These are phyloP conservation scores for Rubus idaeus DNA, from an alignment of 306 rosid species.

Conservation along the genomic window DNA sequence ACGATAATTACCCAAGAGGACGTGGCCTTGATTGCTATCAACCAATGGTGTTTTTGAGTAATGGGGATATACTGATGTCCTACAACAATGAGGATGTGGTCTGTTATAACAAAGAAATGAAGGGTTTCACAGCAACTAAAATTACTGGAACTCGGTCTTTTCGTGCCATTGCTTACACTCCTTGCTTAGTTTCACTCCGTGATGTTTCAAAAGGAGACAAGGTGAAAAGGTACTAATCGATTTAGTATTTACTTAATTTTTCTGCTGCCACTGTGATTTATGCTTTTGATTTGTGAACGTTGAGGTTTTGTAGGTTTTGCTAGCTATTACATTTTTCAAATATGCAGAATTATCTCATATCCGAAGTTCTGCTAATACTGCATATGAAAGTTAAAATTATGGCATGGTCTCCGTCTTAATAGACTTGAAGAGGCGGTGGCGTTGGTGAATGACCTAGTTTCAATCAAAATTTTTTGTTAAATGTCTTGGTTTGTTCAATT, in stretches of 20 bases:
- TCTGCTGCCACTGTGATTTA: neutral
- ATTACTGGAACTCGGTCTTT: neutral
- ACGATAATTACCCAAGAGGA: neutral
- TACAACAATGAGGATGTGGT: neutral
- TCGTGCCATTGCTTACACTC: constrained; percentile 5
- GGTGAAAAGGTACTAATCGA: neutral
- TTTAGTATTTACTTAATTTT: neutral
- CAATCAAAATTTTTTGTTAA: too few relatives aligned
- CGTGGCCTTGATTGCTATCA: constrained; percentile 7
- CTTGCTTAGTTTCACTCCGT: constrained; percentile 20
- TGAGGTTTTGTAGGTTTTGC: neutral
- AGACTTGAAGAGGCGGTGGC: too few relatives aligned
- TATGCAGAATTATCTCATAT: too few relatives aligned
- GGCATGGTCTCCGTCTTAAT: too few relatives aligned
- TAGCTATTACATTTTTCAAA: neutral
- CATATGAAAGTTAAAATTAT: too few relatives aligned
- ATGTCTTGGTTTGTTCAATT: too few relatives aligned
- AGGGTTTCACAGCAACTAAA: constrained; percentile 1
- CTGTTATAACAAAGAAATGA: neutral
- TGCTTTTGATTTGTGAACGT: neutral
- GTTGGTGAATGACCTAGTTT: too few relatives aligned
- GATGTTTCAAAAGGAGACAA: constrained; percentile 5
- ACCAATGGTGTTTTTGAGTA: constrained; percentile 9
- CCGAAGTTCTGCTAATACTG: too few relatives aligned
- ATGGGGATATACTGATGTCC: constrained; percentile 13